Evolutionary conservation across 1,284 basidiomycete genomes (phyloP).

Genomic region (Trichosporon coremiiforme): DNA sequence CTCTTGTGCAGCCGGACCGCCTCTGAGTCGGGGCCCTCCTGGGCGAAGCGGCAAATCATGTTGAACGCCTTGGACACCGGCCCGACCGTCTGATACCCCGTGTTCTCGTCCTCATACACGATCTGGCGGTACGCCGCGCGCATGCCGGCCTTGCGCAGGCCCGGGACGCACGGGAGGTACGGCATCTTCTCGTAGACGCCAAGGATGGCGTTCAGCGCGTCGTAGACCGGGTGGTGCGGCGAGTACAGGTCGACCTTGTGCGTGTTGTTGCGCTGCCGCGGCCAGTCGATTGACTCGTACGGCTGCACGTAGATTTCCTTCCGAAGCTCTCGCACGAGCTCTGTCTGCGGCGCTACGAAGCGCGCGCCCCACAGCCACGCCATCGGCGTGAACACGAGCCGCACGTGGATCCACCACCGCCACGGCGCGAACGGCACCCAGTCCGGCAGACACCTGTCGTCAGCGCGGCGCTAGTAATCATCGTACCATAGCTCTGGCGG

Average conservation of each 20-base stretch:
- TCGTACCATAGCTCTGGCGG: slow-evolving; percentile 87
- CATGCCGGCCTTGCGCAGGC: slow-evolving; percentile 64
- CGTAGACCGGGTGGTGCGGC: slow-evolving; percentile 76
- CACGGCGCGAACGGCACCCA: slow-evolving; percentile 92
- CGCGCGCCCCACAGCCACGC: slow-evolving; percentile 79
- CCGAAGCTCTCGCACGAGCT: slow-evolving; percentile 76
- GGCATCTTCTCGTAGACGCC: slow-evolving; percentile 67
- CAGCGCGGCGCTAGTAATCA: slow-evolving; percentile 30
- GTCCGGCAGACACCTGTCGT: slow-evolving; percentile 76
- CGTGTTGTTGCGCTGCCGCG: slow-evolving; percentile 83
- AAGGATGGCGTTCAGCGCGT: slow-evolving; percentile 69
- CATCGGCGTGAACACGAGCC: slow-evolving; percentile 71
- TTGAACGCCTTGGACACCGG: slow-evolving; percentile 96
- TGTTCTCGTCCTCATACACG: slow-evolving; percentile 89
- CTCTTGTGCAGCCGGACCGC: slow-evolving; percentile 73
- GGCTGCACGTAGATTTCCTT: slow-evolving; percentile 86
- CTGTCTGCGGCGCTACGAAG: slow-evolving; percentile 76
- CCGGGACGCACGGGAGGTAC: slow-evolving; percentile 44
- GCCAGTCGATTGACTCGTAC: slow-evolving; percentile 88
- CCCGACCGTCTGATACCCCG: slow-evolving; percentile 82
- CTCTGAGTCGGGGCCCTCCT: slow-evolving; percentile 69
- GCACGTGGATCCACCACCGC: slow-evolving; percentile 97
- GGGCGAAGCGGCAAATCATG: slow-evolving; percentile 70
- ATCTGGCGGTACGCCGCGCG: slow-evolving; percentile 76
- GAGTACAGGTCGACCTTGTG: slow-evolving; percentile 77